These are phyloP conservation scores for Arachis hypogaea DNA, from an alignment of 306 rosid species.

Conservation along the genomic window DNA sequence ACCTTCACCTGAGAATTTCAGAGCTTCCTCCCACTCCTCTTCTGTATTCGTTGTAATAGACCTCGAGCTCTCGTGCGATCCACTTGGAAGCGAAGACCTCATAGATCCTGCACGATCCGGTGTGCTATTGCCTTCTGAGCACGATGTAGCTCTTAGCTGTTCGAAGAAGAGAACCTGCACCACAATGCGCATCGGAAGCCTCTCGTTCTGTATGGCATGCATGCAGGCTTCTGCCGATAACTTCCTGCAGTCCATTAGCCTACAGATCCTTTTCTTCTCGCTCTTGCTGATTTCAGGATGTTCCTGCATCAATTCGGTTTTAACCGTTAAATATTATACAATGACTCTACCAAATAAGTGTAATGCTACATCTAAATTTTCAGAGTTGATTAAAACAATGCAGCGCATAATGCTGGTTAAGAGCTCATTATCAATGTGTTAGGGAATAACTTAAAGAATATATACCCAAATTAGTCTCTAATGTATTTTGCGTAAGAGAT, in stretches of 20 bases:
- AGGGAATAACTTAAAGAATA: not conserved
- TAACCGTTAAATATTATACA: not conserved
- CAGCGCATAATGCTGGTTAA: not conserved
- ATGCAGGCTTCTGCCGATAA: conserved; percentile 85
- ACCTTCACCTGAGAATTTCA: conserved; percentile 53
- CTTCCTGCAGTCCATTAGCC: conserved; percentile 89
- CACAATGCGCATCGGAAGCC: conserved; percentile 80
- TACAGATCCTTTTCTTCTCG: conserved; percentile 80
- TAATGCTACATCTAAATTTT: not conserved
- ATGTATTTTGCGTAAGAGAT: too few relatives aligned
- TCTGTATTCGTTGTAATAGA: conserved; percentile 81
- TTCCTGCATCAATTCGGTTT: conserved; percentile 54
- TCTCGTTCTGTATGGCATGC: conserved; percentile 92
- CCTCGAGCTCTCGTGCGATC: conserved; percentile 85
- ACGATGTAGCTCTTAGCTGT: conserved; percentile 68
- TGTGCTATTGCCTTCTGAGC: conserved; percentile 61
- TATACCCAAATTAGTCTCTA: too few relatives aligned
- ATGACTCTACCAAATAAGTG: not conserved
- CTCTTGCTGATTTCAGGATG: conserved; percentile 91
- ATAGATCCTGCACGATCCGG: conserved; percentile 69
- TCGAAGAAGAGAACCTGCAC: conserved; percentile 97
- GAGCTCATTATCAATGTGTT: not conserved
- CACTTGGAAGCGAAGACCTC: conserved; percentile 65
- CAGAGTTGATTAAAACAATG: conserved; percentile 1
- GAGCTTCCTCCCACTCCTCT: conserved; percentile 82